Evolutionary conservation across 208 protist species (phyloP), one percentile per base, ranked within the genome.

Genomic region (Leptomonas pyrrhocoris): DNA sequence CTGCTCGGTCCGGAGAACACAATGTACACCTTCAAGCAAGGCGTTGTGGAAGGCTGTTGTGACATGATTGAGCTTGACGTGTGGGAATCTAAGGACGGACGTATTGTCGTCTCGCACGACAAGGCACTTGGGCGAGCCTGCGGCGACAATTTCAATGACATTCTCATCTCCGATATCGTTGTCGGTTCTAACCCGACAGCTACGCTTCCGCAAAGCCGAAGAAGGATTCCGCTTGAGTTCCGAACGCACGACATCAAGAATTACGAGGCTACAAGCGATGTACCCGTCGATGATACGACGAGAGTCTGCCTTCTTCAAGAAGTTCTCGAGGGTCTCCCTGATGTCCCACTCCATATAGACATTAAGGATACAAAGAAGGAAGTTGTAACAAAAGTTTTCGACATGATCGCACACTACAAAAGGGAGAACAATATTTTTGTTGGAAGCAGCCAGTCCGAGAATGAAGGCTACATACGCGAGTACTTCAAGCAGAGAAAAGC

Each of bases 51-150:
- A 13, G 74, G 73, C 18, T 31, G 45, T 13, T 76, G 74, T 2
- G 81, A 95, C 62, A 92, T 93, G 78, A 66, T 95, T 18, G 85
- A 95, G 72, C 67, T 95, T 18, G 90, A 93, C 59, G 88, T 95
- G 18, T 73, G 76, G 16, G 60, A 81, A 46, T 90, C 84, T 3
- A 86, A 85, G n/a, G 88, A 95, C 55, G 81, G 81, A 12, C 45
- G 84, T 62, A 66, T 87, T 28, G 83, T 95, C 21, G 90, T 95
- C 5, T 86, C 40, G 13, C 88, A 95, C 69, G 90, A 95, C 68
- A 34, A 36, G 2, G 28, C 51, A 1, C 85, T 93, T 5, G 56
- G 51, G 13, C 51, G 84, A 31, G 83, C 71, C 27, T 93, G 88
- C 56, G 88, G 85, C 7, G 56, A 45, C 8, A 45, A 58, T 3